These are phyloP conservation scores for Paxillus involutus DNA, from an alignment of 768 basidiomycete genomes.

Conservation along the genomic window DNA sequence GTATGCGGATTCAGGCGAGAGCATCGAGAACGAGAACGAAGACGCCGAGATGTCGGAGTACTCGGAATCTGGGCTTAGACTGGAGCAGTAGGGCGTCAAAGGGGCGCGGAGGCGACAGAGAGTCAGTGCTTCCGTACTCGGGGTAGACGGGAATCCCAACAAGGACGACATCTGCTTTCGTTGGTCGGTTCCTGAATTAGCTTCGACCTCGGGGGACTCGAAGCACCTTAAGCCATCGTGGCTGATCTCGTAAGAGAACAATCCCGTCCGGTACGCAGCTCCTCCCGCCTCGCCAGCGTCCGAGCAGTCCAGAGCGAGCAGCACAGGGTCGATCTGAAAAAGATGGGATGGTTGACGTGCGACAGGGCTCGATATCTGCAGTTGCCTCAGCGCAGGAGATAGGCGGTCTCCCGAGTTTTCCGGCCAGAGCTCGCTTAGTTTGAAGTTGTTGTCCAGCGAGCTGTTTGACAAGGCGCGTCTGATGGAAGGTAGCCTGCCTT, in stretches of 20 bases:
- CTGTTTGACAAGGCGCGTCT: conserved; percentile 17
- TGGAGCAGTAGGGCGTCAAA: neutral
- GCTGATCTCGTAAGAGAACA: neutral
- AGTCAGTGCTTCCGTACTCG: neutral
- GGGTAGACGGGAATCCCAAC: neutral
- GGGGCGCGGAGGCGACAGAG: neutral
- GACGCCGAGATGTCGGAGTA: conserved; percentile 1
- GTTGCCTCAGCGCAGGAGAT: conserved; percentile 19
- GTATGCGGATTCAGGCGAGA: neutral
- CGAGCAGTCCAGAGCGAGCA: conserved; percentile 20
- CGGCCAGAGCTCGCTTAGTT: conserved; percentile 4
- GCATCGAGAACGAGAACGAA: neutral
- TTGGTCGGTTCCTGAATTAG: neutral
- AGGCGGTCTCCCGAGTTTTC: conserved; percentile 11
- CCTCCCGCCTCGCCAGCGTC: neutral
- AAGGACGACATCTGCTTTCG: neutral
- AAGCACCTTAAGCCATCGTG: neutral
- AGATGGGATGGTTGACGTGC: neutral
- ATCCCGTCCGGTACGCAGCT: neutral
- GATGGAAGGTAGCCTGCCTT: conserved; percentile 15
- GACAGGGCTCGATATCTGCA: conserved; percentile 19
- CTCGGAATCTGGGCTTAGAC: neutral
- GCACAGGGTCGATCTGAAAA: conserved; percentile 27
- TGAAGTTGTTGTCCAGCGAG: conserved; percentile 11
- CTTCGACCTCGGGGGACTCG: neutral